Conservation (phyloP, 2,329 filamentous ascomycete genomes). For the Seiridium unicorne region DNA sequence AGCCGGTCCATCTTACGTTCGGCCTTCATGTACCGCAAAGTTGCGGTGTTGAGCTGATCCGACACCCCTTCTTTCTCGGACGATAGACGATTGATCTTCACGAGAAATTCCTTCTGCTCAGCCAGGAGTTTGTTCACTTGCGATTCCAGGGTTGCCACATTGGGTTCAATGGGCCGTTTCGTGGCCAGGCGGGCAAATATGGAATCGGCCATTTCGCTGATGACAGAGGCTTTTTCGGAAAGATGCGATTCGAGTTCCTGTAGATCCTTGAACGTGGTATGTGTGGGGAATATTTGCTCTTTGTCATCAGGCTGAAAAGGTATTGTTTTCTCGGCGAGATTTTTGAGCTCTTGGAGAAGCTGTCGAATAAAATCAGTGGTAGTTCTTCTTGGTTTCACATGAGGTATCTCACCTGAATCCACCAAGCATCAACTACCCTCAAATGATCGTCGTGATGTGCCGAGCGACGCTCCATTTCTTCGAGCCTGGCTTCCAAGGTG, state of each 20-base stretch:
- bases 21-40: conserved; percentile 87
- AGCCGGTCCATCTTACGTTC: conserved; percentile 91
- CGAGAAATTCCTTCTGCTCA: conserved; percentile 76
- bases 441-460: conserved; percentile 90
- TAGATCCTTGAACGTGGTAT: conserved; percentile 60
- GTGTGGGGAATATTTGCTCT: conserved; percentile 54
- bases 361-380: conserved; percentile 31
- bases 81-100: conserved; percentile 72
- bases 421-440: conserved; percentile 88
- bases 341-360: conserved; percentile 63
- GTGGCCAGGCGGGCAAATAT: conserved; percentile 61
- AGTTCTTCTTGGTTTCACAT: not conserved
- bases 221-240: conserved; percentile 69
- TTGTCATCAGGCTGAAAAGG: conserved; percentile 30
- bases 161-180: conserved; percentile 57
- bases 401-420: conserved; percentile 70
- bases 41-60: conserved; percentile 84
- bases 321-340: conserved; percentile 52
- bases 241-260: conserved; percentile 81
- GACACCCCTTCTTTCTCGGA: conserved; percentile 82
- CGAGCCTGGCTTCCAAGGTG: conserved; percentile 76
- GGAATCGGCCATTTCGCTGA: conserved; percentile 70
- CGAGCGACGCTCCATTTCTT: conserved; percentile 75
- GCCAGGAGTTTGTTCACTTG: conserved; percentile 75
- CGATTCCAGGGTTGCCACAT: conserved; percentile 70